A percentile compares a stretch with the other conserved stretches of the same genome.
Evolutionary conservation across 1,284 basidiomycete genomes (phyloP).

Genomic region (Exobasidium cylindrosporum): DNA sequence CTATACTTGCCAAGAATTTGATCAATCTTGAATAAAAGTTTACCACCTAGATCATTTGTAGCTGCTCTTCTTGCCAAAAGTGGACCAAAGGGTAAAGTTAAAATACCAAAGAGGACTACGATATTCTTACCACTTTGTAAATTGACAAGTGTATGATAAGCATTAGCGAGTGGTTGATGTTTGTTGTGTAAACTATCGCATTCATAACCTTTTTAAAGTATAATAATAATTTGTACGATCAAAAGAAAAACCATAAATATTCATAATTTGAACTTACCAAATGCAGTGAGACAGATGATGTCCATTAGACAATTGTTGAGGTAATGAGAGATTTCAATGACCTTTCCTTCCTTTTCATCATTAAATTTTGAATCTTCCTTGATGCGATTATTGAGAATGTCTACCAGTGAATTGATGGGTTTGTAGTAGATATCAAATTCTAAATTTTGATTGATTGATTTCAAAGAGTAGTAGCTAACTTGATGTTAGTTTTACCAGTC

Average conservation of each 20-base stretch:
- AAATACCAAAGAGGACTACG: slow-evolving; percentile 36
- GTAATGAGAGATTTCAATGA: slow-evolving; percentile 39
- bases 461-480: neutral
- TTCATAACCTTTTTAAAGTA: slow-evolving; percentile 28
- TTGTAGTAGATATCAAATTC: slow-evolving; percentile 40
- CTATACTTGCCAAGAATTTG: neutral
- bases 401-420: slow-evolving; percentile 30
- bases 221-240: too few relatives aligned
- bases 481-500: neutral
- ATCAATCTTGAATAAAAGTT: neutral
- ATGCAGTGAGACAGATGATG: slow-evolving; percentile 47
- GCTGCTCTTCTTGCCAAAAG: slow-evolving; percentile 23
- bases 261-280: slow-evolving; percentile 12
- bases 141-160: slow-evolving; percentile 40
- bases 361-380: slow-evolving; percentile 15
- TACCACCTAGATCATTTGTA: slow-evolving; percentile 16
- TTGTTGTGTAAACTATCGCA: slow-evolving; percentile 40
- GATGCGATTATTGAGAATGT: slow-evolving; percentile 30
- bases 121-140: slow-evolving; percentile 42
- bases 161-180: slow-evolving; percentile 35
- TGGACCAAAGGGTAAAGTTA: slow-evolving; percentile 38
- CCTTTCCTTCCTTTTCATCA: slow-evolving; percentile 18
- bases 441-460: neutral
- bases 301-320: slow-evolving; percentile 46
- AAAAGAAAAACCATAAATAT: neutral